Evolutionary conservation across 2,329 filamentous ascomycete species (phyloP), one percentile per base, ranked within the genome.

Genomic region (Trichoderma endophyticum): DNA sequence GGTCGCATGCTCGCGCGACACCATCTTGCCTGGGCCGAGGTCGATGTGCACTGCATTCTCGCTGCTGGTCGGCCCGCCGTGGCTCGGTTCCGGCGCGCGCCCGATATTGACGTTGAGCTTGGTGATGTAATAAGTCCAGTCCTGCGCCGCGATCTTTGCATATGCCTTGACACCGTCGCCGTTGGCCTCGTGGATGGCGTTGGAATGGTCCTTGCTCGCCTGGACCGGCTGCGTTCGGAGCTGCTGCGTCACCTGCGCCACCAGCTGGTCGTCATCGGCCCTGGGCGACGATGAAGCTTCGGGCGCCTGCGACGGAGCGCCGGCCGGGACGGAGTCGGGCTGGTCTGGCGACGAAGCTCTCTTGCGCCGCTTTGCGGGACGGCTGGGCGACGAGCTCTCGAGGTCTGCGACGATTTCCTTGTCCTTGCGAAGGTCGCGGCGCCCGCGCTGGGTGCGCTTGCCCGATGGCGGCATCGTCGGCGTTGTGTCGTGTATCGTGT

Each of bases 101-200:
- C 93, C 93, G 75, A 96, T 94, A 75, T 92, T 90, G 78, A 94
- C 88, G 68, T 87, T 86, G n/a, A 93, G 86, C 74, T 91, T 90
- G 73, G 91, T 92, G 73, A 95, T 90, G 79, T 94, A 95, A 81
- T 92, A 96, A 11, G 93, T 94, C 93, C 93, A 96, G 79, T 93
- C 91, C 75, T 90, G 89, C 18, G 92, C 93, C 24, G 92, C 90
- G 73, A 96, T 91, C 83, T 95, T 95, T 71, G 93, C 93, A 80
- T 93, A 96, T 43, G 93, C 93, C 77, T 90, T 86, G 73, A 92
- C 89, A 24, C 88, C 89, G 54, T 90, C 87, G 54, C 85, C 85
- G 73, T 89, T 87, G 70, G 85, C 84, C 77, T 90, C 88, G 78
- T 92, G 89, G 70, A 90, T 88, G 59, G 86, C 82, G 79, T 92